Base-by-base conservation (phyloP, 805 yeast genomes). In the Isabelozyma gotoi region DNA sequence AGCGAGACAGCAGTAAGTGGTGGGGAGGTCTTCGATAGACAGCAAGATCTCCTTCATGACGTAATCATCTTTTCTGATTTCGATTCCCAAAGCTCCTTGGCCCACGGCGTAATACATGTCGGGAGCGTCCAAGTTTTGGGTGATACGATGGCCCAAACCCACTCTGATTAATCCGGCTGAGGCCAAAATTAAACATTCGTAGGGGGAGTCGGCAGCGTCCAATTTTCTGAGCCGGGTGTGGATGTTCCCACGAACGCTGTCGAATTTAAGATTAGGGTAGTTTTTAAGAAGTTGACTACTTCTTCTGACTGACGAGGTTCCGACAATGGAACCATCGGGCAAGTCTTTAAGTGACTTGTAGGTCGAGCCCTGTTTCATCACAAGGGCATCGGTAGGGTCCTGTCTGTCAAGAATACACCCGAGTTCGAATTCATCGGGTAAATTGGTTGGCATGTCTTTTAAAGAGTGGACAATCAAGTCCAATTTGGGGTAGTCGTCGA, bases 21-120 rank as follows among this genome's bases (percentile, higher is more conserved):
- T 76, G 5, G 80, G 74, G 35, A 68, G 62, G 62, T 90, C 84
- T 53, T 83, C 84, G 47, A 92, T 80, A 44, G 78, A 73, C 14
- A 74, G 63, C 53, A 95, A 77, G 15, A 91, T 73, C 43, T 74
- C 64, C 52, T 69, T 69, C 65, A 87, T 78, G 39, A 71, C 68
- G 5, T 63, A 57, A 63, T 94, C 96, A 46, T 76, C 78, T 45
- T 76, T 76, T 55, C 95, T 78, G 52, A 92, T 88, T 68, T 94
- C 99, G 19, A 94, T 71, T 15, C 98, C 99, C 36, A 94, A 67
- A 0, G 98, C 98, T 50, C 99, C 99, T 70, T 94, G 99, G n/a
- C 99, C 99, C 37, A 94, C 97, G 1, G 99, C 97, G 61, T 92
- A 88, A 60, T 82, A 85, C 96, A 92, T 88, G 43, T 84, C 87